phyloP scores from a whole-genome alignment of 345 rosid genomes.

The Hypericum perforatum region DNA sequence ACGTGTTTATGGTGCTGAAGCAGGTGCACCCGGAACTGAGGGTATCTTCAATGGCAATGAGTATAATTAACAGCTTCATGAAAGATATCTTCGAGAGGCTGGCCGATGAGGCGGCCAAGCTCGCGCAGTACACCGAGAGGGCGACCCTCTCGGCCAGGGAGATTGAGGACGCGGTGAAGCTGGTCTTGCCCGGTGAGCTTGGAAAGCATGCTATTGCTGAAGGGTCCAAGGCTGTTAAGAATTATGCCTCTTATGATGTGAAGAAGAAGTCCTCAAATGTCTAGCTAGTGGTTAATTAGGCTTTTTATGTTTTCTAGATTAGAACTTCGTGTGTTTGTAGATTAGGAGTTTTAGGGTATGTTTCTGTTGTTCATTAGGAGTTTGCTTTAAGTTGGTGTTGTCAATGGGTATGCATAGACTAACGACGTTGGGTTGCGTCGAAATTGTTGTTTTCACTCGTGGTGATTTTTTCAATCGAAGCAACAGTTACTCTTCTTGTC shows the following conservation, averaged over 20 bases:
- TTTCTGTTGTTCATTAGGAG: no score
- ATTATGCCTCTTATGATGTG: conserved; percentile 10
- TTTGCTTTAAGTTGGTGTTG: no score
- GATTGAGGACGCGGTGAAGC: conserved; percentile 54
- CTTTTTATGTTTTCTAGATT: no score
- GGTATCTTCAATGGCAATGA: conserved; percentile 62
- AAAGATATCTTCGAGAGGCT: conserved; percentile 69
- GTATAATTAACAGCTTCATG: conserved; percentile 53
- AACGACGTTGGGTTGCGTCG: no score
- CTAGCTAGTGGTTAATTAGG: no score
- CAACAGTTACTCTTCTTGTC: no score
- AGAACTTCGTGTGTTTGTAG: no score
- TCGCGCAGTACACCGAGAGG: conserved; percentile 23
- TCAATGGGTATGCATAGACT: no score
- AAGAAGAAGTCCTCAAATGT: background rate
- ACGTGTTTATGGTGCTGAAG: conserved; percentile 53
- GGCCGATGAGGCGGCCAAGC: conserved; percentile 47
- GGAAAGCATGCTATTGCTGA: conserved; percentile 66
- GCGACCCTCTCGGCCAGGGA: conserved; percentile 56
- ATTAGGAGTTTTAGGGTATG: no score
- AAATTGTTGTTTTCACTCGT: no score
- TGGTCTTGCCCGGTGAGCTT: conserved; percentile 72
- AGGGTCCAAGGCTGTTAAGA: conserved; percentile 56
- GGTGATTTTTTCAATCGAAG: no score
- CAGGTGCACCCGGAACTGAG: conserved; percentile 63